A percentile compares a stretch with the other conserved stretches of the same genome.
Evolutionary conservation across 176 grass and related monocot species (phyloP).

Genomic region (Zea luxurians): DNA sequence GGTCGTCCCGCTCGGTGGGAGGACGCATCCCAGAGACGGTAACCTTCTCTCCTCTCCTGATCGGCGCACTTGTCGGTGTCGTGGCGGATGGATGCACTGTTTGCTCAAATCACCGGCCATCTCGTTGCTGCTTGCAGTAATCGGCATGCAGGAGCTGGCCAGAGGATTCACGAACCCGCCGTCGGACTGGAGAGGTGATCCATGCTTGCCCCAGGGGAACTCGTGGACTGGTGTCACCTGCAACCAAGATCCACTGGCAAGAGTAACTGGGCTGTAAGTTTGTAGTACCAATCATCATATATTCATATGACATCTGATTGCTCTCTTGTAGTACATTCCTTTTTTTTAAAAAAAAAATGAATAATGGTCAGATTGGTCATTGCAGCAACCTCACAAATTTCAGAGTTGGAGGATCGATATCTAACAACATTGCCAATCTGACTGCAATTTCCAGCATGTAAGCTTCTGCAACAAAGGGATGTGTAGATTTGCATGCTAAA

Average conservation of each 20-base stretch:
- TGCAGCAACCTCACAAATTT: slow-evolving; percentile 78
- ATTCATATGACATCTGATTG: not conserved
- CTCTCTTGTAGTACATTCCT: not conserved
- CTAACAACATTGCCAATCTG: slow-evolving; percentile 67
- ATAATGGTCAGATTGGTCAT: not conserved
- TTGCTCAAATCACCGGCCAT: not conserved
- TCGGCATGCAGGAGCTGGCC: slow-evolving; percentile 72
- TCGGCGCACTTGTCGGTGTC: not conserved
- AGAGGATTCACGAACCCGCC: slow-evolving; percentile 58
- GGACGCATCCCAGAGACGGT: slow-evolving; percentile 91
- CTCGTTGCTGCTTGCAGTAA: slow-evolving; percentile 50
- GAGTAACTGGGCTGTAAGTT: slow-evolving; percentile 68
- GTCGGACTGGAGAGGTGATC: slow-evolving; percentile 85
- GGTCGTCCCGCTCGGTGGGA: slow-evolving; percentile 70
- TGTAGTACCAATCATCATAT: not conserved
- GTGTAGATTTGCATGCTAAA: not conserved
- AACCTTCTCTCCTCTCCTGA: not conserved
- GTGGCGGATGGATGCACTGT: not conserved
- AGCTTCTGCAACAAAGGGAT: slow-evolving; percentile 16
- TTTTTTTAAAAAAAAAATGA: too few relatives aligned
- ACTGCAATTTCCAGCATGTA: slow-evolving; percentile 76
- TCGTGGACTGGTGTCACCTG: slow-evolving; percentile 86
- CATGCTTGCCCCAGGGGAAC: slow-evolving; percentile 69
- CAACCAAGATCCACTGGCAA: slow-evolving; percentile 41
- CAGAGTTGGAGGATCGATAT: slow-evolving; percentile 55